Evolutionary conservation across 2,329 filamentous ascomycete species (phyloP).

Genomic region (Neofusicoccum cordaticola): DNA sequence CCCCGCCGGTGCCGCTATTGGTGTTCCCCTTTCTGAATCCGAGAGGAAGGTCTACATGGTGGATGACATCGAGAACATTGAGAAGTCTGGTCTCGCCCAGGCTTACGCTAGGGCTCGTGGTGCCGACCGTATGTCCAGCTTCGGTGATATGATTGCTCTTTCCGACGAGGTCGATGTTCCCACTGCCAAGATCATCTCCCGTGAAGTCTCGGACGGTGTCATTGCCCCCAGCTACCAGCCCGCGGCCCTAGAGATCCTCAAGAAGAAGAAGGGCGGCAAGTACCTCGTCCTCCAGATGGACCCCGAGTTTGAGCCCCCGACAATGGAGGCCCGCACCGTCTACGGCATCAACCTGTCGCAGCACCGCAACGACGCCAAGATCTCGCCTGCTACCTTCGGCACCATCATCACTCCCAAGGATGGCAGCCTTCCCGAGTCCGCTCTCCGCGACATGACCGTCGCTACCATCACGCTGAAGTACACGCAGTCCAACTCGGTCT

Average conservation of each 20-base stretch:
- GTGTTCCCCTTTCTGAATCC: constrained; percentile 76
- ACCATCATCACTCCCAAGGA: constrained; percentile 85
- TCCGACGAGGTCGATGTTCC: constrained; percentile 87
- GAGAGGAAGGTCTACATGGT: constrained; percentile 99
- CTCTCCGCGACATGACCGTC: constrained; percentile 84
- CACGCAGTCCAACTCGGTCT: constrained; percentile 98
- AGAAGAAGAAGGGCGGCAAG: constrained; percentile 97
- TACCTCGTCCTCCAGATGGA: constrained; percentile 97
- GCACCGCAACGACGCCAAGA: constrained; percentile 86
- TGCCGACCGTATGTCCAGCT: constrained; percentile 97
- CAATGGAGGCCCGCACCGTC: constrained; percentile 77
- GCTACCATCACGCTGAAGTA: constrained; percentile 98
- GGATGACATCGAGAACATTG: constrained; percentile 86
- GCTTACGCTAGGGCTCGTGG: constrained; percentile 94
- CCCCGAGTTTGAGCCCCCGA: constrained; percentile 72
- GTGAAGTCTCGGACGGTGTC: constrained; percentile 95
- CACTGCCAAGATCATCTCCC: constrained; percentile 95
- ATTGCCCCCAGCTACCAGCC: constrained; percentile 84
- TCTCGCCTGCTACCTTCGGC: constrained; percentile 80
- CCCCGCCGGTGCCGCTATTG: constrained; percentile 91
- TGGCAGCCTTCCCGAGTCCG: constrained; percentile 70
- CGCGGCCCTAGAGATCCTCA: constrained; percentile 84
- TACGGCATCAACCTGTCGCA: constrained; percentile 88
- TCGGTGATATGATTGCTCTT: constrained; percentile 92
- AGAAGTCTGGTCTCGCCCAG: constrained; percentile 81